phyloP scores from a whole-genome alignment of 2,329 filamentous ascomycete genomes.

The Myriosclerotinia scirpicola region DNA sequence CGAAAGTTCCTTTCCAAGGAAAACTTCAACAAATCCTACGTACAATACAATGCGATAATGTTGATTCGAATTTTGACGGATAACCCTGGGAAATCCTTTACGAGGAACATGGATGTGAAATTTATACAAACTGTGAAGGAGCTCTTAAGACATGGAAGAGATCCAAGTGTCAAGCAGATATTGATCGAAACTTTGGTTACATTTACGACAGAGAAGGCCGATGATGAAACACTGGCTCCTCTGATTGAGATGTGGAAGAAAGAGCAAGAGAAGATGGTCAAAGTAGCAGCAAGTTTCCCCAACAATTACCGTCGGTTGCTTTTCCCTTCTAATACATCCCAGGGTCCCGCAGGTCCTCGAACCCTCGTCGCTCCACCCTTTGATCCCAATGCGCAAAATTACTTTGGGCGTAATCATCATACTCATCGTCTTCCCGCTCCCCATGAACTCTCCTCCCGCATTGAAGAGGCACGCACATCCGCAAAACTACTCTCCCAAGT shows the following conservation, averaged over 20 bases:
- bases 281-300: slow-evolving; percentile 45
- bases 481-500: slow-evolving; percentile 91
- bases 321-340: slow-evolving; percentile 11
- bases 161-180: slow-evolving; percentile 79
- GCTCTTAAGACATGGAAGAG: slow-evolving; percentile 67
- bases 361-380: slow-evolving; percentile 48
- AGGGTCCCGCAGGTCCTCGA: slow-evolving; percentile 40
- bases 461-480: slow-evolving; percentile 88
- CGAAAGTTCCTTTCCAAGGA: slow-evolving; percentile 79
- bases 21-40: slow-evolving; percentile 62
- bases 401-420: slow-evolving; percentile 52
- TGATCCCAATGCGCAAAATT: slow-evolving; percentile 40
- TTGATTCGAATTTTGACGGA: slow-evolving; percentile 86
- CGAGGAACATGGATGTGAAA: slow-evolving; percentile 82
- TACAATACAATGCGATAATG: slow-evolving; percentile 97
- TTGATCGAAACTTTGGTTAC: slow-evolving; percentile 82
- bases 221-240: slow-evolving; percentile 71
- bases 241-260: slow-evolving; percentile 85
- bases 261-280: slow-evolving; percentile 67
- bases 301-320: neutral
- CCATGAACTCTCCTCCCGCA: slow-evolving; percentile 74
- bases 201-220: slow-evolving; percentile 64
- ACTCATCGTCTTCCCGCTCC: slow-evolving; percentile 60
- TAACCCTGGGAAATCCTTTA: slow-evolving; percentile 88
- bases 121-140: slow-evolving; percentile 77